Percentiles rank a stretch among this genome's conserved stretches.
Evolutionary conservation across 805 yeast species (phyloP).

Genomic region (Cyberlindnera americana): DNA sequence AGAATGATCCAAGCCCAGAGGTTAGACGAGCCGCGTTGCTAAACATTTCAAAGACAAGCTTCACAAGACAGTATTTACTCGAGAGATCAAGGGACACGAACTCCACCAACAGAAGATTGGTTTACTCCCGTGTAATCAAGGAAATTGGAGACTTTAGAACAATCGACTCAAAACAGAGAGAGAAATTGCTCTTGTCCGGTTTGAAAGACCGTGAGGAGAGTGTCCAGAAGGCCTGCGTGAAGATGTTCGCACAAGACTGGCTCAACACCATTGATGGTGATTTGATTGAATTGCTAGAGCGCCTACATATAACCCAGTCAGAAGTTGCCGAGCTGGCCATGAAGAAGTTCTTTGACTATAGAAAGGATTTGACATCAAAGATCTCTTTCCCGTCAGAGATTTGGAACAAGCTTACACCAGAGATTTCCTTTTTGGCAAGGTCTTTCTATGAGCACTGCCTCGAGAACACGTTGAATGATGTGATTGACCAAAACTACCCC

Average conservation of each 20-base stretch:
- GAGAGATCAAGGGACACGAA: constrained; percentile 84
- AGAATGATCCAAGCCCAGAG: constrained; percentile 81
- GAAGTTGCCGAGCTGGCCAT: constrained; percentile 66
- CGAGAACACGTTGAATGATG: constrained; percentile 45
- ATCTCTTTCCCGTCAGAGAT: constrained; percentile 59
- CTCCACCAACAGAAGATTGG: constrained; percentile 63
- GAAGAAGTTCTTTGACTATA: constrained; percentile 53
- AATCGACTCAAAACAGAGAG: constrained; percentile 54
- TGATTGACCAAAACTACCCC: constrained; percentile 69
- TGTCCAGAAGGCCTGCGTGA: constrained; percentile 69
- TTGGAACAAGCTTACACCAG: constrained; percentile 71
- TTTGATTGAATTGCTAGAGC: constrained; percentile 64
- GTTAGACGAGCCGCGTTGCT: constrained; percentile 82
- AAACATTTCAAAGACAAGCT: constrained; percentile 54
- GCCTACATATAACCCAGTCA: constrained; percentile 66
- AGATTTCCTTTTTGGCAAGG: constrained; percentile 68
- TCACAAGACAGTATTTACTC: constrained; percentile 55
- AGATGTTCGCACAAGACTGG: constrained; percentile 73
- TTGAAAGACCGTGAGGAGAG: constrained; percentile 76
- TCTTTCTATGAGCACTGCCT: constrained; percentile 63
- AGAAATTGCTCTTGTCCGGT: constrained; percentile 76
- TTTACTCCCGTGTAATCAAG: constrained; percentile 65
- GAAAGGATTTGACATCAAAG: constrained; percentile 59
- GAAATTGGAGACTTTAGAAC: constrained; percentile 61
- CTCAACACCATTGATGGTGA: constrained; percentile 63